Evolutionary conservation across 129 eudicot species (phyloP).

Genomic region (Flaveria sonorensis): DNA sequence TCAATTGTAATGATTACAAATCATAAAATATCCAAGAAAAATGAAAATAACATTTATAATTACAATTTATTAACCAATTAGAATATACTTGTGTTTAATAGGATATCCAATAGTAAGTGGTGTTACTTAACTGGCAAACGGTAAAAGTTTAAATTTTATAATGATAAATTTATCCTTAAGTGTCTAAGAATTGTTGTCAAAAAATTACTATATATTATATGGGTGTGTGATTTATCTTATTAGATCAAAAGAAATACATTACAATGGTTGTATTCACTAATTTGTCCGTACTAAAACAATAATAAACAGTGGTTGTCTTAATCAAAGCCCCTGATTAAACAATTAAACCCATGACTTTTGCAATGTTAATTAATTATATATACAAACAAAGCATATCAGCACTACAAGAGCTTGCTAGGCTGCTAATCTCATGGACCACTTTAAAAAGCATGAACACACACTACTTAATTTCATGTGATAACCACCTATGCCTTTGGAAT

Average conservation of each 20-base stretch:
- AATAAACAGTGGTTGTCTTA: conserved; percentile 20
- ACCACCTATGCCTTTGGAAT: conserved; percentile 30
- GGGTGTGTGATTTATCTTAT: not conserved
- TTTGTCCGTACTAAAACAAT: not conserved
- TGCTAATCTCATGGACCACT: conserved; percentile 33
- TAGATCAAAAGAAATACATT: not conserved
- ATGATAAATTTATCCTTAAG: too few species aligned
- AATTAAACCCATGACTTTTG: not conserved
- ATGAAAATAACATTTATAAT: not conserved
- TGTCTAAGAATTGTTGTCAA: too few species aligned
- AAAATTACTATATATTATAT: too few species aligned
- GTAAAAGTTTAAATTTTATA: too few species aligned
- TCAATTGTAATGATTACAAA: too few species aligned
- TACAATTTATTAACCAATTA: not conserved
- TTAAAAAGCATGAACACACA: conserved; percentile 23
- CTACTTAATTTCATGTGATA: conserved; percentile 29
- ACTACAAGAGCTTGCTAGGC: conserved; percentile 23
- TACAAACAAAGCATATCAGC: conserved; percentile 17
- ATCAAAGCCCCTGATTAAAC: conserved; percentile 23
- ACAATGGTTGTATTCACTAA: conserved; percentile 5
- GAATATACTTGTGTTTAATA: not conserved
- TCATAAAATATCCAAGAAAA: not conserved
- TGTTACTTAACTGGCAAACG: too few species aligned
- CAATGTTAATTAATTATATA: not conserved
- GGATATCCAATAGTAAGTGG: too few species aligned